Conservation (phyloP, 2,329 filamentous ascomycete species). For the Bipolaris cookei region DNA sequence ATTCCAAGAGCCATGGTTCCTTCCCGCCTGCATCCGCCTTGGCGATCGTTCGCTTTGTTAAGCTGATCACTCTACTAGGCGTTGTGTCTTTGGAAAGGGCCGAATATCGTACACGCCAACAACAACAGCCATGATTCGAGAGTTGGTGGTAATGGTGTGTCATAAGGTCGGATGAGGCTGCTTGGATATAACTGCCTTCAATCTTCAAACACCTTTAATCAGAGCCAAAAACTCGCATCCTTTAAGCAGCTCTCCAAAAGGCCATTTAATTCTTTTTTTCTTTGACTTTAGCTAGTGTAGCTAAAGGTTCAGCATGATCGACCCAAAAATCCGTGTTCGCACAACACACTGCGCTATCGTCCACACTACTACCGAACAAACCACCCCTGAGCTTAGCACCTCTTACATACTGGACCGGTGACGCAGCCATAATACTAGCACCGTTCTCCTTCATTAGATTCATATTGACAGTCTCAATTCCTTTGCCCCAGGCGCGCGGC, state of each 20-base stretch:
- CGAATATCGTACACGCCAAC: no score
- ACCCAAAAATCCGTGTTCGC: slow-evolving; percentile 5
- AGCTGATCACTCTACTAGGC: no score
- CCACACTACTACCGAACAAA: neutral
- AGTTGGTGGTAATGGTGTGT: no score
- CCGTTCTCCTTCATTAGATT: neutral
- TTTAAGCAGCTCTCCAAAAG: slow-evolving; percentile 1
- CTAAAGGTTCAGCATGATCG: slow-evolving; percentile 4
- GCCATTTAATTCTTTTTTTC: neutral
- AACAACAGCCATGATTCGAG: no score
- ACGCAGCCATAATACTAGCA: neutral
- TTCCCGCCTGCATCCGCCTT: no score
- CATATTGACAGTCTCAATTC: neutral
- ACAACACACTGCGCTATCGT: neutral
- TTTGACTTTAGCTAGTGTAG: neutral
- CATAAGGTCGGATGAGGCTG: no score
- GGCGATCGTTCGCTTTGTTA: no score
- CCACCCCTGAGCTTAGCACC: neutral
- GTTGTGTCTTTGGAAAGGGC: no score
- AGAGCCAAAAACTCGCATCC: slow-evolving; percentile 9
- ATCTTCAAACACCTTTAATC: neutral
- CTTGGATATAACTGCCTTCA: no score
- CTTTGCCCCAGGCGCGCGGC: neutral
- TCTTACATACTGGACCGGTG: neutral
- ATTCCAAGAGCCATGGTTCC: no score